These are phyloP conservation scores for Tetradesmus obliquus DNA, from an alignment of 139 green algal species.

Conservation along the genomic window DNA sequence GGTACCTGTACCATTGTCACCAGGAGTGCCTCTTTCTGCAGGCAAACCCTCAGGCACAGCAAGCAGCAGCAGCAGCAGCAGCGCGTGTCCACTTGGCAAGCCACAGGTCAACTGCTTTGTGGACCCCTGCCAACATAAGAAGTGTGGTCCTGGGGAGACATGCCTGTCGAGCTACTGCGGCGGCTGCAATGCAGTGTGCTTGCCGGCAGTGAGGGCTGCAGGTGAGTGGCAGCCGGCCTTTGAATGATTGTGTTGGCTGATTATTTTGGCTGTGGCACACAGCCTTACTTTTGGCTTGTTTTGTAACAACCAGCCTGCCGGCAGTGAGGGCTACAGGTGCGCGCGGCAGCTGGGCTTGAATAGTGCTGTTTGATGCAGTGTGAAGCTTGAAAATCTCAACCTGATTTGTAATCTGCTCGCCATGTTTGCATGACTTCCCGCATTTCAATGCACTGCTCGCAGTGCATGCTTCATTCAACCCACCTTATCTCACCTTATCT, in stretches of 20 bases:
- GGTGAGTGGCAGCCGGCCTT: neutral
- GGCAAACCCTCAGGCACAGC: neutral
- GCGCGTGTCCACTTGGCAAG: neutral
- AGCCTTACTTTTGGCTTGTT: neutral
- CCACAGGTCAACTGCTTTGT: neutral
- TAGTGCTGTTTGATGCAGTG: no score
- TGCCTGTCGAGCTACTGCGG: constrained; percentile 12
- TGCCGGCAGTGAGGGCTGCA: neutral
- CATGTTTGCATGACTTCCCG: no score
- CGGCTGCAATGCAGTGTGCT: constrained; percentile 26
- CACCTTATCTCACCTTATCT: no score
- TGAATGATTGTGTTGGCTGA: neutral
- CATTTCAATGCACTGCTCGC: no score
- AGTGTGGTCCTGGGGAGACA: neutral
- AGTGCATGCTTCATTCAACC: no score
- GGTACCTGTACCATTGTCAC: neutral
- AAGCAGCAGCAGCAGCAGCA: neutral
- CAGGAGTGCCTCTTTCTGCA: neutral
- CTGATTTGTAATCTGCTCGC: no score
- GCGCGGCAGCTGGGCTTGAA: no score
- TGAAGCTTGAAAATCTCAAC: no score
- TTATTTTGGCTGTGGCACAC: neutral
- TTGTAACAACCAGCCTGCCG: neutral
- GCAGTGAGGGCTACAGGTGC: neutral
- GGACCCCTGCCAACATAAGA: neutral